Base-by-base conservation (phyloP, 352 stramenopile species). In the Globisporangium spiculum region DNA sequence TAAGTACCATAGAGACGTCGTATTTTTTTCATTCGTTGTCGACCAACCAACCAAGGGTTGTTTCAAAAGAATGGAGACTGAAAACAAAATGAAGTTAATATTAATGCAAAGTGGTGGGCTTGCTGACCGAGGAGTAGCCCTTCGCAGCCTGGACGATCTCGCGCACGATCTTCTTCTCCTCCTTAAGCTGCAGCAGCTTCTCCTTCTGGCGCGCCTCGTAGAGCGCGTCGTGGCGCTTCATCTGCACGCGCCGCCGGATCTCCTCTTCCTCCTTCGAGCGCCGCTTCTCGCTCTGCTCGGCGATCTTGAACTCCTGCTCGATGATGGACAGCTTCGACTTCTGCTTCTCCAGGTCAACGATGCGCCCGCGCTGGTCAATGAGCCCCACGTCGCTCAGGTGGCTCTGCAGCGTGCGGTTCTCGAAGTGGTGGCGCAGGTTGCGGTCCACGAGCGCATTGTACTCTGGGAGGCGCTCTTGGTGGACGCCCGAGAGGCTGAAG, bases 271-370 rank as follows among this genome's bases (percentile, higher is more conserved):
- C 92, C 24, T 81, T 84, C 53, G 91, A 76, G 20, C 84, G 80
- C 52, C 79, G 78, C 16, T 80, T 70, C 65, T 97, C 89, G 6
- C 76, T 77, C 44, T 90, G 83, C 70, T 98, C 91, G 0, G 91
- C 92, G 48, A 91, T 70, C 59, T 90, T 91, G 72, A 98, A 97
- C 67, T 97, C 91, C 71, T 97, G 90, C 75, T 97, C 90, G 60
- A 97, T 96, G 53, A 98, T 97, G 54, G 88, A 85, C 22, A 97
- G 76, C 69, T 97, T 97, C 8, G 81, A 78, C 71, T 94, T 96
- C 54, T 97, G 87, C 66, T 93, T 92, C 30, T 95, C 88, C 10
- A 96, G 69, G 70, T 98, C 84, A 27, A 98, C 92, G 44, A 98
- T 90, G 26, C 92, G 90, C 0, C 91, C 92, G 26, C 87, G 84